Conservation (phyloP, 495 filamentous ascomycete species). For the Platismatia glauca region DNA sequence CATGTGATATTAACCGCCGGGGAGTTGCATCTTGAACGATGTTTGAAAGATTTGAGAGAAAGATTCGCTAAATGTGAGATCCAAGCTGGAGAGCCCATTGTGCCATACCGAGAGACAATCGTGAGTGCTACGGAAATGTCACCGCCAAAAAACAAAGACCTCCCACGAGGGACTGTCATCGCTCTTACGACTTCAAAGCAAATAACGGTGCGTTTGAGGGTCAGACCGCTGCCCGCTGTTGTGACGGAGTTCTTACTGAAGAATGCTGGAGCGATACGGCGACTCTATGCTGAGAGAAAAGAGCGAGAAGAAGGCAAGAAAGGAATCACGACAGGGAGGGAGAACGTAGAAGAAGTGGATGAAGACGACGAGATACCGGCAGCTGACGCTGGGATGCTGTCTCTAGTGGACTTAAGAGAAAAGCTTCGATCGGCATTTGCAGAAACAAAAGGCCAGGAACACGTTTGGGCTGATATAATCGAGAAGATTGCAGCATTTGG, state of each 20-base stretch:
- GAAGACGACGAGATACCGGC: conserved; percentile 34
- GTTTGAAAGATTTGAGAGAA: conserved; percentile 86
- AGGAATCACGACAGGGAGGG: conserved; percentile 20
- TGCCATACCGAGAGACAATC: conserved; percentile 91
- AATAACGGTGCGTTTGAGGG: conserved; percentile 66
- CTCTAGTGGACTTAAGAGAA: conserved; percentile 63
- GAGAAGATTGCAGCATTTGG: conserved; percentile 86
- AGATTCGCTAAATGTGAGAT: conserved; percentile 93
- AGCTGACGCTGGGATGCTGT: conserved; percentile 46
- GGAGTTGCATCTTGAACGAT: conserved; percentile 89
- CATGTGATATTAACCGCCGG: conserved; percentile 93
- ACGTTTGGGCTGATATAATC: conserved; percentile 67
- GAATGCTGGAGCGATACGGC: conserved; percentile 68
- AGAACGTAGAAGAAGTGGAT: conserved; percentile 31
- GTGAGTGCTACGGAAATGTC: conserved; percentile 84
- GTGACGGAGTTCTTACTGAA: conserved; percentile 81
- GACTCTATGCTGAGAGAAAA: conserved; percentile 60
- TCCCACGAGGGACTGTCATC: conserved; percentile 76
- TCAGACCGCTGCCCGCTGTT: conserved; percentile 64
- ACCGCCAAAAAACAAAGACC: conserved; percentile 70
- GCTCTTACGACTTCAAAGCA: conserved; percentile 75
- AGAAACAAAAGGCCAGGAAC: conserved; percentile 54
- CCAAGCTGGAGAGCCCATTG: conserved; percentile 85
- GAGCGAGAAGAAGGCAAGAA: conserved; percentile 29
- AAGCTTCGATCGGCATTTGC: conserved; percentile 59